These are phyloP conservation scores for Dianthus caryophyllus DNA, from an alignment of 148 eudicot species.

Conservation along the genomic window DNA sequence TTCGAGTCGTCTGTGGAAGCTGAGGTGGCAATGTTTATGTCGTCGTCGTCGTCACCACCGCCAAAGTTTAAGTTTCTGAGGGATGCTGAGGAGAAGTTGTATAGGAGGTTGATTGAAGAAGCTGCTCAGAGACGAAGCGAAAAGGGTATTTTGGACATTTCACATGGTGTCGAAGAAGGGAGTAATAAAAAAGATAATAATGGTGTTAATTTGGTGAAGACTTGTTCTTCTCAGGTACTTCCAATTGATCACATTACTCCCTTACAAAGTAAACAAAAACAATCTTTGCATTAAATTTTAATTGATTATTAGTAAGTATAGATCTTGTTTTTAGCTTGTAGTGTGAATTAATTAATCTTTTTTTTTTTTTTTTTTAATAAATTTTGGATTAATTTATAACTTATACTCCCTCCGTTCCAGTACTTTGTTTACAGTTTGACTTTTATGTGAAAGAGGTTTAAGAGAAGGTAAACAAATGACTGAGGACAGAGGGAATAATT, in stretches of 20 bases:
- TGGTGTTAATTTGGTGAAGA: conserved; percentile 12
- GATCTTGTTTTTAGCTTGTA: too few species aligned
- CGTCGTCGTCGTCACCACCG: conserved; percentile 67
- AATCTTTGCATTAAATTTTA: conserved; percentile 24
- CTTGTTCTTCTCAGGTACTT: conserved; percentile 58
- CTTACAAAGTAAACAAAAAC: not conserved
- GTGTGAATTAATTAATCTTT: conserved; percentile 10
- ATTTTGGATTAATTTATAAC: too few species aligned
- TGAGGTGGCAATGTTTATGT: conserved; percentile 26
- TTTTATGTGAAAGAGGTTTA: too few species aligned
- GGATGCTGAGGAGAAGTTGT: conserved; percentile 90
- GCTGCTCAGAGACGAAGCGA: conserved; percentile 50
- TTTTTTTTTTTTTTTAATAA: conserved; percentile 1
- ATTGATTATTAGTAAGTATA: too few species aligned
- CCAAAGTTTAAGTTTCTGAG: conserved; percentile 89
- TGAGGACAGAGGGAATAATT: too few species aligned
- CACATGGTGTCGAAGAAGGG: not conserved
- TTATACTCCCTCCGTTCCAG: too few species aligned
- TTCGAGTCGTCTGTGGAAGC: conserved; percentile 65
- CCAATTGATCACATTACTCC: conserved; percentile 62
- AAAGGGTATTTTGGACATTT: conserved; percentile 26
- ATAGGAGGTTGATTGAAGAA: conserved; percentile 60
- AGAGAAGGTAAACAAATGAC: too few species aligned
- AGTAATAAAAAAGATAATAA: too few species aligned
- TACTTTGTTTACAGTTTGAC: too few species aligned